Evolutionary conservation across 2,329 filamentous ascomycete species (phyloP).

Genomic region (Zymoseptoria crescenta): DNA sequence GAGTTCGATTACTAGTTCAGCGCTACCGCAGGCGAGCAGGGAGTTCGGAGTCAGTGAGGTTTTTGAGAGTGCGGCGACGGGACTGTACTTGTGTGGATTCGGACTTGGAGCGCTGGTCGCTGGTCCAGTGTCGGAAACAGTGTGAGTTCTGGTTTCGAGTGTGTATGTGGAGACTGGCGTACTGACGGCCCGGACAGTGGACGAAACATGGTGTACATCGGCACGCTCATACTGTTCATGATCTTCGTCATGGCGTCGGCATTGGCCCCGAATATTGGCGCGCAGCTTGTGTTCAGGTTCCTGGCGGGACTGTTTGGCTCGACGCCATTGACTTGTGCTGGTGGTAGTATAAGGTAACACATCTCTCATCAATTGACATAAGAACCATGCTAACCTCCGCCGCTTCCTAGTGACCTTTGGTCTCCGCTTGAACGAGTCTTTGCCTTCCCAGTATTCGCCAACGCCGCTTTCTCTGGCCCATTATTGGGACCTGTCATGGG

Average conservation of each 20-base stretch:
- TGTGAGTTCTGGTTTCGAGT: constrained; percentile 2
- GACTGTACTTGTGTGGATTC: constrained; percentile 35
- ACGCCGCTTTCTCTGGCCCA: constrained; percentile 36
- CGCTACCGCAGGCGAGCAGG: constrained; percentile 38
- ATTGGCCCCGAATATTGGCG: constrained; percentile 40
- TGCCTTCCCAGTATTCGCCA: constrained; percentile 45
- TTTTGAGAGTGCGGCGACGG: constrained; percentile 44
- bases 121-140: constrained; percentile 43
- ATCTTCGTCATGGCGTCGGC: constrained; percentile 44
- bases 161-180: not conserved
- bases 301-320: constrained; percentile 43
- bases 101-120: constrained; percentile 42
- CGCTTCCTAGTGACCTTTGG: constrained; percentile 8
- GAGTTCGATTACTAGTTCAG: constrained; percentile 46
- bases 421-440: constrained; percentile 29
- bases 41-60: constrained; percentile 45
- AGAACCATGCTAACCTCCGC: not conserved
- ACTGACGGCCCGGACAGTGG: constrained; percentile 5
- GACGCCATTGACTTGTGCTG: constrained; percentile 40
- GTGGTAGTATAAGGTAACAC: constrained; percentile 32
- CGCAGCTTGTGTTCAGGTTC: constrained; percentile 44
- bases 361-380: constrained; percentile 7
- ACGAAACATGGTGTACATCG: constrained; percentile 42
- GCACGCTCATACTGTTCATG: constrained; percentile 40
- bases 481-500: constrained; percentile 39